Evolutionary conservation across 2,329 filamentous ascomycete species (phyloP).

Genomic region (Colletotrichum limetticola): DNA sequence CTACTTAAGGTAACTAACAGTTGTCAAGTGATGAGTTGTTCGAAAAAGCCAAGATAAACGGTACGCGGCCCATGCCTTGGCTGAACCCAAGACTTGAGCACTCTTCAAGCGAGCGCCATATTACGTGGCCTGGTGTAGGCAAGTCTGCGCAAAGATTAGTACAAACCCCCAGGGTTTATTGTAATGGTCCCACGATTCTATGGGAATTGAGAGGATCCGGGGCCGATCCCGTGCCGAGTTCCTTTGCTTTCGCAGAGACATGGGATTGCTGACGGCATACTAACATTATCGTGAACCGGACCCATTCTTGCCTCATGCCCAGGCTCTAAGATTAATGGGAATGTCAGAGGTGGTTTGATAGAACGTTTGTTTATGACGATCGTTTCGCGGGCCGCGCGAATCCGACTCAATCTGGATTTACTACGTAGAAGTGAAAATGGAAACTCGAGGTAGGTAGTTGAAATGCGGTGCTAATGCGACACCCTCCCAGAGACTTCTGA

Average conservation of each 20-base stretch:
- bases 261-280: constrained; percentile 4
- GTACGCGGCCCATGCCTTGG: neutral
- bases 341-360: neutral
- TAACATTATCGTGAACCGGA: neutral
- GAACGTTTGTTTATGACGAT: neutral
- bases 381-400: neutral
- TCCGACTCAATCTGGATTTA: neutral
- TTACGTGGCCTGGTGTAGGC: neutral
- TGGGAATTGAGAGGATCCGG: neutral
- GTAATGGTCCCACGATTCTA: neutral
- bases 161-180: neutral
- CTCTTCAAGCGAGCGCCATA: neutral
- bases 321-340: neutral
- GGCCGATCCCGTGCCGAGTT: neutral
- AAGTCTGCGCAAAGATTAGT: neutral
- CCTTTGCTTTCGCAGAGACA: neutral
- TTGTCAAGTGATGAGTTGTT: constrained; percentile 16
- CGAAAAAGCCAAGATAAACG: neutral
- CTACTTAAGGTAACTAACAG: neutral
- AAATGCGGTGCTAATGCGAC: neutral
- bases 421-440: neutral
- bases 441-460: neutral
- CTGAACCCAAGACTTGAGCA: neutral
- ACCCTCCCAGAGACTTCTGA: neutral
- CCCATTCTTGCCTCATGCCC: too few species aligned